A percentile compares a stretch with the other conserved stretches of the same genome.
Conservation (phyloP, 495 filamentous ascomycete genomes). For the Hyphodiscus hymeniophilus region DNA sequence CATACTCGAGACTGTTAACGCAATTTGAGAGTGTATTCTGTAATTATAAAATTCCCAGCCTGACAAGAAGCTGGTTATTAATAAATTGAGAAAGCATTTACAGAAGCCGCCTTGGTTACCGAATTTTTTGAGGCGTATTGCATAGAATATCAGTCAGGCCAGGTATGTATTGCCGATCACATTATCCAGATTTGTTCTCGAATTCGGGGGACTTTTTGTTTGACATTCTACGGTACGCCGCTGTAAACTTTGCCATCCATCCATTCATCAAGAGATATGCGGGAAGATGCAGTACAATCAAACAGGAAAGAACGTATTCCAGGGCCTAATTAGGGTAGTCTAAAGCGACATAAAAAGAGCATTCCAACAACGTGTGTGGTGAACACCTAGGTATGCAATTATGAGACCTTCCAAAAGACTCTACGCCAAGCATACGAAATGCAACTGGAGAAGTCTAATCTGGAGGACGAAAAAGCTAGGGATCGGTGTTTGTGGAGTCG, state of each 20-base stretch:
- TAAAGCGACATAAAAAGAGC: constrained; percentile 11
- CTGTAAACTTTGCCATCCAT: constrained; percentile 15
- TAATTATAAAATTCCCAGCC: too few relatives aligned
- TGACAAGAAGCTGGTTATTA: too few relatives aligned
- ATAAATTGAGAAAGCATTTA: too few relatives aligned
- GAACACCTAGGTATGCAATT: constrained; percentile 9
- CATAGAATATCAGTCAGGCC: too few relatives aligned
- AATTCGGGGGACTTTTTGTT: constrained; percentile 11
- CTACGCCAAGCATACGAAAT: constrained; percentile 7
- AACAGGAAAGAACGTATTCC: constrained; percentile 2
- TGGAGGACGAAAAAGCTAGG: not conserved
- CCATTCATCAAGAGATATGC: constrained; percentile 1
- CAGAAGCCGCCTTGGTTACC: too few relatives aligned
- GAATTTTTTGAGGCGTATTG: too few relatives aligned
- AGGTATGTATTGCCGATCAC: too few relatives aligned
- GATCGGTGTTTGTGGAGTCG: not conserved
- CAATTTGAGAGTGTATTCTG: too few relatives aligned
- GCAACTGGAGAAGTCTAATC: not conserved
- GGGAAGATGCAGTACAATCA: constrained; percentile 14
- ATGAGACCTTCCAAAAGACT: constrained; percentile 3
- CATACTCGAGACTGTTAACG: too few relatives aligned
- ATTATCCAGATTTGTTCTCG: not conserved
- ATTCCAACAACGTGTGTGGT: constrained; percentile 6
- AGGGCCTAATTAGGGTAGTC: constrained; percentile 21
- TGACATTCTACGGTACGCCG: constrained; percentile 18